Base-by-base conservation (phyloP, 305 asterid genomes). In the Solanum hybrid region DNA sequence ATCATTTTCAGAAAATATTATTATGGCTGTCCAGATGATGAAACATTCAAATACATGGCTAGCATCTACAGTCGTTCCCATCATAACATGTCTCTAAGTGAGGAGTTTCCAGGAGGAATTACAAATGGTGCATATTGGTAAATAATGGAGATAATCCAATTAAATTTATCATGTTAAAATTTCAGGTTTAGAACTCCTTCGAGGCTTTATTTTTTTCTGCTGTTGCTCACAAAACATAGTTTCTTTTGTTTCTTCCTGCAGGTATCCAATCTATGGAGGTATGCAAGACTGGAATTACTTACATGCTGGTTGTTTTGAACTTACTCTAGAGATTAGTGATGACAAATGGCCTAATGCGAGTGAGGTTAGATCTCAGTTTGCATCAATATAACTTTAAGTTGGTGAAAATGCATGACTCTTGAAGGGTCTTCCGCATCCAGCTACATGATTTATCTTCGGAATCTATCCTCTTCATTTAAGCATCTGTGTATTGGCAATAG, bases 261-360 rank as follows among this genome's bases (percentile, higher is more conserved):
- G 99, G 99, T 97, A 97, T 88, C 99, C 99, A 51, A 93, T 96
- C 79, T 97, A 96, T 91, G 99, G 99, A 38, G 99, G 99, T 91
- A 97, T 97, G 99, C 99, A 96, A 95, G 99, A 97, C 92, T 97
- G 98, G 98, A 97, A 96, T 92, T 97, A 97, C 93, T 94, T 97
- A 68, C 91, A 94, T 90, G 90, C 81, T 90, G 96, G 95, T 85
- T 96, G 99, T 94, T 96, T 97, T 91, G 99, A 97, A 92, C 93
- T 97, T 92, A 97, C 99, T 6, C 92, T 97, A 92, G 99, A 97
- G 95, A 94, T 97, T 75, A 96, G 99, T 65, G 99, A 97, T 93
- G 90, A 97, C 91, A 97, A 97, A 93, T 97, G 99, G 99, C 99
- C 99, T 75, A 91, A 90, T 90, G 95, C 95, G 57, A 92, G 90